Base-by-base conservation (phyloP, 495 filamentous ascomycete genomes). In the Emericellopsis terricola region DNA sequence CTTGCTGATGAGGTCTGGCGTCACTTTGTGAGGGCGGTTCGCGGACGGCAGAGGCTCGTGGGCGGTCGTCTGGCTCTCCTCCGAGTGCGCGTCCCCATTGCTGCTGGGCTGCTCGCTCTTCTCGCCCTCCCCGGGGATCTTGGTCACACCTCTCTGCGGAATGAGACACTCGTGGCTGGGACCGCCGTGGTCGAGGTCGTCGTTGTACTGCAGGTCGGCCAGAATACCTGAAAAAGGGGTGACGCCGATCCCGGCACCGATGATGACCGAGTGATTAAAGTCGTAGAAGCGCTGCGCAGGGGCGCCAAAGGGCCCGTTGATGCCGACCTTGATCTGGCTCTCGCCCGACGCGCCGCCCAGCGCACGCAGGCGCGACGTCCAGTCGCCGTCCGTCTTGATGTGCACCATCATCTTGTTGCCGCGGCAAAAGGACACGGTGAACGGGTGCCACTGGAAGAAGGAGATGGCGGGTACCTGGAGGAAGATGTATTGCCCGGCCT, bases 191-290 rank as follows among this genome's bases (percentile, higher is more conserved):
- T 2, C 3, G 15, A 4, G 15, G 15, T 45, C 35, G 26, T 52
- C 46, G n/a, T 40, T 32, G 8, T 36, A 40, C 34, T 56, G 49
- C 2, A 59, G 38, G 21, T 57, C 51, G 8, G 46, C 46, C 2
- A 57, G 44, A 34, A 59, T 59, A 9, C 53, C 53, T 2, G 49
- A 47, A 31, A 57, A 55, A 4, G 53, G 55, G 1, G 55, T 59
- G 19, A 59, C 51, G 19, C 53, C 55, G 10, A 59, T 59, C 5
- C 55, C 55, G 18, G 46, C 43, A 4, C 53, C 55, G 19, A 57
- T 41, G 29, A 59, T 41, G 32, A 54, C 52, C 38, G 28, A 41
- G 27, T 56, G 47, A 20, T 43, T 40, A 33, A 51, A 57, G 29
- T 56, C 53, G 38, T 59, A 52, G 44, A 59, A 56, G 20, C 50